phyloP scores from a whole-genome alignment of 2,329 filamentous ascomycete genomes.

The Cladophialophora chaetospira region DNA sequence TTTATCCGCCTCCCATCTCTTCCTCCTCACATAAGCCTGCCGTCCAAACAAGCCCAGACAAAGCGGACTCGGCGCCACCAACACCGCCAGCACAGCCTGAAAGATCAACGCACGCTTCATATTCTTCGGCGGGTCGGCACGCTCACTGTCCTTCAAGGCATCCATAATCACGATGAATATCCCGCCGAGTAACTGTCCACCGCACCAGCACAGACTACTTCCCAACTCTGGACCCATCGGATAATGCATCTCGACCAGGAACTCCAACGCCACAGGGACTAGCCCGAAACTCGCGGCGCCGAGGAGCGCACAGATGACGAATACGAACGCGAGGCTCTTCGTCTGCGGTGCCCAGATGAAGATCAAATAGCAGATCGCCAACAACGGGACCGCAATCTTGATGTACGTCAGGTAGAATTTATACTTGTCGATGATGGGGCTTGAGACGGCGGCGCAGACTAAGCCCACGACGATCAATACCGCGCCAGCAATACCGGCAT shows the following conservation, averaged over 20 bases:
- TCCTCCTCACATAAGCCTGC: slow-evolving; percentile 37
- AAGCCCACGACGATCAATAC: slow-evolving; percentile 88
- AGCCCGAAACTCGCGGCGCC: slow-evolving; percentile 80
- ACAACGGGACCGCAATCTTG: slow-evolving; percentile 72
- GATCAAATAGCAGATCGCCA: slow-evolving; percentile 71
- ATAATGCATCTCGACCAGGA: slow-evolving; percentile 81
- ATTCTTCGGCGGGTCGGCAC: slow-evolving; percentile 63
- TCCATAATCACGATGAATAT: slow-evolving; percentile 83
- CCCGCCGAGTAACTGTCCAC: slow-evolving; percentile 81
- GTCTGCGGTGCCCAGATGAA: slow-evolving; percentile 80
- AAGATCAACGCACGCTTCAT: slow-evolving; percentile 79
- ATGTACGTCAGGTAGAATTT: slow-evolving; percentile 76
- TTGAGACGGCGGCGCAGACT: slow-evolving; percentile 71
- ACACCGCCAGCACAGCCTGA: slow-evolving; percentile 69
- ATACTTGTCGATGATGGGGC: slow-evolving; percentile 80
- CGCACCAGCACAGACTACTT: slow-evolving; percentile 79
- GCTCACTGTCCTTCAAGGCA: slow-evolving; percentile 59
- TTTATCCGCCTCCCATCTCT: slow-evolving; percentile 45
- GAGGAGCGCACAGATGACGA: slow-evolving; percentile 71
- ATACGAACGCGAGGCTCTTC: slow-evolving; percentile 57
- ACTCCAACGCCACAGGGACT: slow-evolving; percentile 83
- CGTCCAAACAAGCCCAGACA: slow-evolving; percentile 70
- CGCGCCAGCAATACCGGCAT: slow-evolving; percentile 87
- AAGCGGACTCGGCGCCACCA: slow-evolving; percentile 67
- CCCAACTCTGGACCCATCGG: slow-evolving; percentile 85